Evolutionary conservation across 768 basidiomycete species (phyloP).

Genomic region (Sarcodon sp.): DNA sequence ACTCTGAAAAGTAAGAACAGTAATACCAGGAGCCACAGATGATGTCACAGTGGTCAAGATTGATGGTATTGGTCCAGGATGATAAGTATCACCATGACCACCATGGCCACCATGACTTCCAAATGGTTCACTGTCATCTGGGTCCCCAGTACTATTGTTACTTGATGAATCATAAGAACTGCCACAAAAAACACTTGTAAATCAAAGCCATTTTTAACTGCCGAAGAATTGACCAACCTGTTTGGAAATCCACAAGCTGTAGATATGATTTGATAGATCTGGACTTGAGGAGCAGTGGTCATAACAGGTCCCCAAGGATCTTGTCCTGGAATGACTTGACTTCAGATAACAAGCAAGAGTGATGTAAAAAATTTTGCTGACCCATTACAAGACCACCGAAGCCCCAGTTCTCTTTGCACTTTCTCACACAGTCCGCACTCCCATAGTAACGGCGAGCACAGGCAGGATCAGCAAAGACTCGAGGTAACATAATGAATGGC

Average conservation of each 20-base stretch:
- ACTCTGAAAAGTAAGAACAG: background rate
- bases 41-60: conserved; percentile 4
- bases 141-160: too few relatives aligned
- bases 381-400: conserved; percentile 36
- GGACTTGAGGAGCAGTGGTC: conserved; percentile 17
- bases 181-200: too few relatives aligned
- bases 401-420: conserved; percentile 16
- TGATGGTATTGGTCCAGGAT: conserved; percentile 1
- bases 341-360: conserved; percentile 11
- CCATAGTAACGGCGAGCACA: conserved; percentile 13
- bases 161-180: too few relatives aligned
- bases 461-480: conserved; percentile 14
- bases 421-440: conserved; percentile 7
- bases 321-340: conserved; percentile 32
- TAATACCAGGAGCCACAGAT: background rate
- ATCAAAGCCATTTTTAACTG: too few relatives aligned
- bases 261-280: conserved; percentile 22
- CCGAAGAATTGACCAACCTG: too few relatives aligned
- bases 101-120: too few relatives aligned
- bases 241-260: conserved; percentile 27
- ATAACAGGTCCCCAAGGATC: conserved; percentile 46
- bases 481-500: conserved; percentile 11
- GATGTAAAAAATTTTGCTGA: background rate
- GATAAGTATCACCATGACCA: too few relatives aligned
- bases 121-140: too few relatives aligned